Evolutionary conservation across 2,329 filamentous ascomycete genomes (phyloP).

Genomic region (Septoria linicola): DNA sequence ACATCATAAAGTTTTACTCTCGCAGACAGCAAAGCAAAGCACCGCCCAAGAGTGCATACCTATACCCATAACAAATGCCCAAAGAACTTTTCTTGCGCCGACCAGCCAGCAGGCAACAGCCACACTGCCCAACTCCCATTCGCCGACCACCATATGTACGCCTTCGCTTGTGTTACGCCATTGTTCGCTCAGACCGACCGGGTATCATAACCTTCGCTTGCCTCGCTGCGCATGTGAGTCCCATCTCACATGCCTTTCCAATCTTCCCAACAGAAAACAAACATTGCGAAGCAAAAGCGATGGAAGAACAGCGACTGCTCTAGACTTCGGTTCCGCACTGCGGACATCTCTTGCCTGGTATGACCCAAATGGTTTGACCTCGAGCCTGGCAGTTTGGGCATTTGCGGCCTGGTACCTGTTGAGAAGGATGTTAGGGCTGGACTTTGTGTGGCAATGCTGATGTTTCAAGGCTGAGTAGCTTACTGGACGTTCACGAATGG

Average conservation of each 20-base stretch:
- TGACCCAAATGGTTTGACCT: conserved; percentile 38
- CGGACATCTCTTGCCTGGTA: conserved; percentile 39
- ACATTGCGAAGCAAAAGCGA: no score
- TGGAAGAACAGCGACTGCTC: no score
- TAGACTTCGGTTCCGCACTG: conserved; percentile 36
- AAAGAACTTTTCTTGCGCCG: no score
- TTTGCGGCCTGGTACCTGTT: conserved; percentile 36
- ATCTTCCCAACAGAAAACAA: no score
- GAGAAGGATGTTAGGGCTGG: not conserved
- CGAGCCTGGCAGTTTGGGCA: conserved; percentile 35
- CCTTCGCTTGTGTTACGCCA: conserved; percentile 1
- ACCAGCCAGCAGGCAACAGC: no score
- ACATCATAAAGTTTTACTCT: not conserved
- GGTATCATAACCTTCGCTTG: not conserved
- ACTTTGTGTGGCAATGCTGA: not conserved
- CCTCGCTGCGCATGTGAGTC: not conserved
- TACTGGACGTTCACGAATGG: conserved; percentile 8
- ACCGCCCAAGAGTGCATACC: not conserved
- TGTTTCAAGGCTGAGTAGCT: no score
- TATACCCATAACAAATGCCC: no score
- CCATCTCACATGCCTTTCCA: no score
- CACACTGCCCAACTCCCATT: no score
- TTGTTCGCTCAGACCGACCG: not conserved
- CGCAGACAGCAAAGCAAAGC: not conserved
- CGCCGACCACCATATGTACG: no score